Conservation (phyloP, 164 flowering plant species). For the Protea cynaroides region DNA sequence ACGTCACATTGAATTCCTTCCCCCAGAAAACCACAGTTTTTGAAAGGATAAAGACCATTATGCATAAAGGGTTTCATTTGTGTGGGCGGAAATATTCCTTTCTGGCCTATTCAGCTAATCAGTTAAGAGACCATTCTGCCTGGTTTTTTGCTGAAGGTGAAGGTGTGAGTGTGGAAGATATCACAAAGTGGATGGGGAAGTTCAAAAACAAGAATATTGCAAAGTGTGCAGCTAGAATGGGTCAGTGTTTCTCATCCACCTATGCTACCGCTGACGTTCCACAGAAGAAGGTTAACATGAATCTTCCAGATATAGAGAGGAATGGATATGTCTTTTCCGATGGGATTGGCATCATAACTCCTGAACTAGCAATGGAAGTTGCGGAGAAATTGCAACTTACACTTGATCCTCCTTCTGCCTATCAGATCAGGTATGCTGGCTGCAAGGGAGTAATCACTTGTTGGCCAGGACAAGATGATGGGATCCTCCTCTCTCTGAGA, state of each 20-base stretch:
- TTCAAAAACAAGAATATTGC: conserved; percentile 61
- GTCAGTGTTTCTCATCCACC: conserved; percentile 93
- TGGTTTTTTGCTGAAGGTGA: conserved; percentile 88
- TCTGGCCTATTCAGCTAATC: conserved; percentile 87
- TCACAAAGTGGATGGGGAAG: conserved; percentile 81
- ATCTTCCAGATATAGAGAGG: conserved; percentile 62
- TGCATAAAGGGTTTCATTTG: conserved; percentile 57
- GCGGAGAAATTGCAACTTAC: conserved; percentile 60
- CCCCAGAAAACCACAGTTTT: conserved; percentile 61
- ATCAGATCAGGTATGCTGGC: conserved; percentile 90
- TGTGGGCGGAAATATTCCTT: conserved; percentile 82
- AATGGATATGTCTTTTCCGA: conserved; percentile 78
- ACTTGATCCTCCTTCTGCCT: conserved; percentile 67
- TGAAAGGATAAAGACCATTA: conserved; percentile 49
- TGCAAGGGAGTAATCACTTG: conserved; percentile 89
- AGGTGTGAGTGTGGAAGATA: conserved; percentile 21
- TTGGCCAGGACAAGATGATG: conserved; percentile 67
- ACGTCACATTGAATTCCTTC: conserved; percentile 35
- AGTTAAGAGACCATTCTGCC: conserved; percentile 84
- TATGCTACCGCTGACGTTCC: conserved; percentile 86
- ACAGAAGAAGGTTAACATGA: conserved; percentile 32
- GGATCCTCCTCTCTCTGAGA: conserved; percentile 52
- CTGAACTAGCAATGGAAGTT: conserved; percentile 76
- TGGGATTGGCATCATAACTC: conserved; percentile 83
- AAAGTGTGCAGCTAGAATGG: conserved; percentile 96